Evolutionary conservation across 2,329 filamentous ascomycete species (phyloP).

Genomic region (Penicillium sp.): DNA sequence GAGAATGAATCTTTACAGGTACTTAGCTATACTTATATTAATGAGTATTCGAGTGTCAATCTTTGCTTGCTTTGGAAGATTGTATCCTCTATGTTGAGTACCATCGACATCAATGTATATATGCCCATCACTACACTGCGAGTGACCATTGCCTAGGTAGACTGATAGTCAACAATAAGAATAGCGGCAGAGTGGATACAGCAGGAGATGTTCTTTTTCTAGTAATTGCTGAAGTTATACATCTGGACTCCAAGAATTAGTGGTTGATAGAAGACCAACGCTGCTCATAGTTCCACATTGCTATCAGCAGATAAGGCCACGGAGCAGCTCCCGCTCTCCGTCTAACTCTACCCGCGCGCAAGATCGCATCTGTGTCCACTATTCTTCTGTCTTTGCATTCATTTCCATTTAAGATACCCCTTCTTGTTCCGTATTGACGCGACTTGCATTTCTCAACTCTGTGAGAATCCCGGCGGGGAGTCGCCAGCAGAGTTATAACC

Average conservation of each 20-base stretch:
- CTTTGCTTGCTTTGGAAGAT: no score
- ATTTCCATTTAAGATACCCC: background rate
- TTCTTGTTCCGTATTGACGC: background rate
- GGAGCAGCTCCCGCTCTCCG: constrained; percentile 22
- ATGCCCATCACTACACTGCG: no score
- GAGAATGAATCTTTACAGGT: no score
- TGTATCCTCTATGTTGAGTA: no score
- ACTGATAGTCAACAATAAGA: no score
- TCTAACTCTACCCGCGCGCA: constrained; percentile 1
- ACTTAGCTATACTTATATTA: no score
- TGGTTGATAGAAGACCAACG: background rate
- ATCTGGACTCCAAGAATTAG: background rate
- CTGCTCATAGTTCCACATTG: background rate
- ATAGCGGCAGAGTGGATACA: no score
- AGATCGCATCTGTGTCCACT: background rate
- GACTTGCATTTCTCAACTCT: background rate
- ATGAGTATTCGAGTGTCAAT: no score
- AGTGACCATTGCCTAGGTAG: no score
- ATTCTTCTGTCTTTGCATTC: background rate
- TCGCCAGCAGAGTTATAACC: background rate
- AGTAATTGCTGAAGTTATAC: background rate
- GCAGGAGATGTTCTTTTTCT: no score
- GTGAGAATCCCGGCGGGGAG: constrained; percentile 1
- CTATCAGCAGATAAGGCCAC: constrained; percentile 26
- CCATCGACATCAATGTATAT: no score